A percentile compares a stretch with the other conserved stretches of the same genome.
phyloP scores from a whole-genome alignment of 495 filamentous ascomycete genomes.

The Penicillium soppii region DNA sequence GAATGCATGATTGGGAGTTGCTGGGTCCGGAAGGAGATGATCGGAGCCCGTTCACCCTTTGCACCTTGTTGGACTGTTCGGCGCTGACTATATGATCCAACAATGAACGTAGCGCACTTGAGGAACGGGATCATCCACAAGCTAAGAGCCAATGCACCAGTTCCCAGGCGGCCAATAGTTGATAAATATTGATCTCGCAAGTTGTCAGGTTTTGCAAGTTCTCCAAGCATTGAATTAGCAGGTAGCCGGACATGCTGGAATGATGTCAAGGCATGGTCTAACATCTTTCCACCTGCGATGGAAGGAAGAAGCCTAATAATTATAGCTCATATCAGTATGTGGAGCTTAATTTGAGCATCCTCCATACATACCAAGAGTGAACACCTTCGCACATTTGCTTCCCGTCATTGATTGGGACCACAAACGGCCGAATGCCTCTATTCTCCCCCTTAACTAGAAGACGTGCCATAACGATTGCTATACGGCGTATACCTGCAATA shows the following conservation, averaged over 20 bases:
- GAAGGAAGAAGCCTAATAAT: conserved; percentile 18
- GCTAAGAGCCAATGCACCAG: no score
- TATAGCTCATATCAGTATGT: not conserved
- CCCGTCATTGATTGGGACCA: conserved; percentile 26
- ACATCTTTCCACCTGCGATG: conserved; percentile 19
- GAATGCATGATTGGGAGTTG: not conserved
- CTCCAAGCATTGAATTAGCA: no score
- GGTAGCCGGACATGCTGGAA: conserved; percentile 30
- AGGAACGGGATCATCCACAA: no score
- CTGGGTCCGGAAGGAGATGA: not conserved
- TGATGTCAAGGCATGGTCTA: conserved; percentile 34
- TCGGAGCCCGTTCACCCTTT: not conserved
- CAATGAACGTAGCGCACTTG: no score
- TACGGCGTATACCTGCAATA: conserved; percentile 16
- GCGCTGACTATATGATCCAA: no score
- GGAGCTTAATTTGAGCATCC: no score
- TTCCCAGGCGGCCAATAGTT: no score
- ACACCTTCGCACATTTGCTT: conserved; percentile 27
- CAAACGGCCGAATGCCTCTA: conserved; percentile 29
- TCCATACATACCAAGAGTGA: no score
- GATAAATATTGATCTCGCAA: no score
- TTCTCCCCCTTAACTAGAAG: conserved; percentile 25
- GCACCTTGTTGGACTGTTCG: no score
- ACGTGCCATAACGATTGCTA: conserved; percentile 30
- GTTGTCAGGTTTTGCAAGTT: no score